phyloP scores from a whole-genome alignment of 2,329 filamentous ascomycete genomes.

The Pseudocercospora vitis region DNA sequence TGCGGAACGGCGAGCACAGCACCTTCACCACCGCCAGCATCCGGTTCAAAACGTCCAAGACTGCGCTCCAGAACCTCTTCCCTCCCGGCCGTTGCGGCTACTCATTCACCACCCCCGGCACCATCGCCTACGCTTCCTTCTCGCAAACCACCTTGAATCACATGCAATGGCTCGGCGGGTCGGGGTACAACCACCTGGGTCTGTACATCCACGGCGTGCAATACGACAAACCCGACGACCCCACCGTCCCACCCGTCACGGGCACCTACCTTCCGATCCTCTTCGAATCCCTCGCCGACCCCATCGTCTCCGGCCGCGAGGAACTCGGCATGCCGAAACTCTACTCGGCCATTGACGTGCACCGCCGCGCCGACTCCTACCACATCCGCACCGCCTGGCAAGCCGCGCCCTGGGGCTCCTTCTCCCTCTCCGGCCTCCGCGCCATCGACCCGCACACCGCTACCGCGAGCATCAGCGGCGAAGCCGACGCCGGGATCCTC shows the following conservation, averaged over 20 bases:
- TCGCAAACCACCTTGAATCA: slow-evolving; percentile 43
- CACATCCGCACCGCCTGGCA: slow-evolving; percentile 23
- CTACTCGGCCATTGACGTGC: slow-evolving; percentile 34
- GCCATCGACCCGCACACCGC: slow-evolving; percentile 9
- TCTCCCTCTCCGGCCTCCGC: slow-evolving; percentile 20
- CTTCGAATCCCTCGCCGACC: slow-evolving; percentile 60
- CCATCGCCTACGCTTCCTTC: slow-evolving; percentile 43
- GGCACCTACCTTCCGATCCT: slow-evolving; percentile 59
- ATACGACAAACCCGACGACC: slow-evolving; percentile 56
- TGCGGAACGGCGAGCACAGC: slow-evolving; percentile 1
- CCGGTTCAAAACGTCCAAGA: slow-evolving; percentile 44
- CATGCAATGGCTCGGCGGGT: slow-evolving; percentile 62
- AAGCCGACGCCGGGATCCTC: slow-evolving; percentile 24
- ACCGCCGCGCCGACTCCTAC: slow-evolving; percentile 10
- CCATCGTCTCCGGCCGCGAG: slow-evolving; percentile 60
- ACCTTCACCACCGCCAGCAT: slow-evolving; percentile 43
- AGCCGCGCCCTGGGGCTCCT: slow-evolving; percentile 19
- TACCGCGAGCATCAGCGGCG: slow-evolving; percentile 13
- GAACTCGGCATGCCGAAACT: slow-evolving; percentile 62
- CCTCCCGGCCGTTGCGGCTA: slow-evolving; percentile 37
- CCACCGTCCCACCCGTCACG: slow-evolving; percentile 46
- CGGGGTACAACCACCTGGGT: slow-evolving; percentile 59
- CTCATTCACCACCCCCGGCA: slow-evolving; percentile 41
- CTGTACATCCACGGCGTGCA: slow-evolving; percentile 64
- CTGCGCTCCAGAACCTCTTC: slow-evolving; percentile 44